Base-by-base conservation (phyloP, 345 rosid species). In the Cochlearia excelsa region DNA sequence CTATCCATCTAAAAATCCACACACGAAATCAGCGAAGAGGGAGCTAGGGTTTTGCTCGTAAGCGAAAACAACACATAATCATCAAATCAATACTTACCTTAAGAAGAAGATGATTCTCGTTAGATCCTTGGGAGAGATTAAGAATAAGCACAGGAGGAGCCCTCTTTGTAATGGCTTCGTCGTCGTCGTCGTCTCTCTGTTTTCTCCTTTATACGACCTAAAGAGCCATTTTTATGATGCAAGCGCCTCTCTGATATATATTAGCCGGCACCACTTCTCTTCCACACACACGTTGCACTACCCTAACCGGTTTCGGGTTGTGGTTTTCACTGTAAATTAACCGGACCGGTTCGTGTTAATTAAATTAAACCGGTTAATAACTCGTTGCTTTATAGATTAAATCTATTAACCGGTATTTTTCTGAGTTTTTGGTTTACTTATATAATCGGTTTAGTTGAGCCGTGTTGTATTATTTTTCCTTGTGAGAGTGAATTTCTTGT, bases 1-100 rank as follows among this genome's bases (percentile, higher is more conserved):
- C 78, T 79, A 63, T 87, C 90, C 95, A 87, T 87, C 83, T 76
- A 30, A 26, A n/a, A 38, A 53, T 26, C 23, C 26, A 16, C 7
- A 57, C 6, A 5, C 10, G 46, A 10, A 39, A 57, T 34, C 23
- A 43, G 26, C 60, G 43, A 33, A 66, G 49, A 64, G 30, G 43
- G 30, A 56, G 4, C 49, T 71, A 47, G 53, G 72, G 71, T 47
- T 66, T 60, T 27, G 31, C 3, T 49, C 40, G 6, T 26, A 40
- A 11, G 57, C 35, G 28, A 8, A 1, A 30, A 9, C 29, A 23
- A 6, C 6, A 23, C 3, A 26, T 45, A 59, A 66, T 56, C 48
- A 3, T 59, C 57, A 7, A 37, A 58, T 58, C 35, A 26, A 28
- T 37, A 30, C 16, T 70, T 53, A 59, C 70, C 71, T 71, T 71